phyloP scores from a whole-genome alignment of 345 rosid species.

The Rhodamnia rubescens region DNA sequence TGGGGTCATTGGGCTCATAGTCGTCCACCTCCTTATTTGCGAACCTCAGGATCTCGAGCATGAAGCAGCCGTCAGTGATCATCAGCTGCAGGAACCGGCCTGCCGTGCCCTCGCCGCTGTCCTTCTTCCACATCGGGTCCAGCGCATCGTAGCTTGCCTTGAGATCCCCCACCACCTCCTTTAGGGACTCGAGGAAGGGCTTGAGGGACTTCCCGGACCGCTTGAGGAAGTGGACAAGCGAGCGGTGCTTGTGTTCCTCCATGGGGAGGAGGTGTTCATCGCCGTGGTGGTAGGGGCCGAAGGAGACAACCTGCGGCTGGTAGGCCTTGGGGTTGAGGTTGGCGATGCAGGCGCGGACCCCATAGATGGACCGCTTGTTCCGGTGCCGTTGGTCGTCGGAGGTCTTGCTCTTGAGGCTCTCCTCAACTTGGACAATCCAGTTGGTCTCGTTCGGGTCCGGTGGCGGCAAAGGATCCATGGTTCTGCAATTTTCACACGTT shows the following conservation, averaged over 20 bases:
- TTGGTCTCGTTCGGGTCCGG: no score
- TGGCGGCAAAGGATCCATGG: no score
- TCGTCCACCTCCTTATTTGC: constrained; percentile 1
- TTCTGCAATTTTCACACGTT: no score
- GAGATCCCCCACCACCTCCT: constrained; percentile 4
- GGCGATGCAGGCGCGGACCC: constrained; percentile 11
- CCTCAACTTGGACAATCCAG: no score
- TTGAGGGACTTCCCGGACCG: constrained; percentile 8
- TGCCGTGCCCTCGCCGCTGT: background rate
- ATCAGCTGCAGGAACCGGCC: constrained; percentile 20
- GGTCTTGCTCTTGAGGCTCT: background rate
- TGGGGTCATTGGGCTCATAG: constrained; percentile 26
- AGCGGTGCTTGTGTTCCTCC: constrained; percentile 39
- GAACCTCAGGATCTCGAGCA: constrained; percentile 29
- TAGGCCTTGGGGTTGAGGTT: constrained; percentile 22
- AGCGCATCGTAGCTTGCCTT: constrained; percentile 21
- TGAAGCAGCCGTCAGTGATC: constrained; percentile 44
- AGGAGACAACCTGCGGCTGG: constrained; percentile 27
- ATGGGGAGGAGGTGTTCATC: constrained; percentile 15
- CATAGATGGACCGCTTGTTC: constrained; percentile 31
- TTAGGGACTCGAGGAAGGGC: constrained; percentile 1
- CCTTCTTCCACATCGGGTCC: background rate
- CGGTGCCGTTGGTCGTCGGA: constrained; percentile 2
- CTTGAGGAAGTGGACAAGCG: constrained; percentile 20
- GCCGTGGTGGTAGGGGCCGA: constrained; percentile 35